Evolutionary conservation across 495 filamentous ascomycete species (phyloP).

Genomic region (Neurospora sp.): DNA sequence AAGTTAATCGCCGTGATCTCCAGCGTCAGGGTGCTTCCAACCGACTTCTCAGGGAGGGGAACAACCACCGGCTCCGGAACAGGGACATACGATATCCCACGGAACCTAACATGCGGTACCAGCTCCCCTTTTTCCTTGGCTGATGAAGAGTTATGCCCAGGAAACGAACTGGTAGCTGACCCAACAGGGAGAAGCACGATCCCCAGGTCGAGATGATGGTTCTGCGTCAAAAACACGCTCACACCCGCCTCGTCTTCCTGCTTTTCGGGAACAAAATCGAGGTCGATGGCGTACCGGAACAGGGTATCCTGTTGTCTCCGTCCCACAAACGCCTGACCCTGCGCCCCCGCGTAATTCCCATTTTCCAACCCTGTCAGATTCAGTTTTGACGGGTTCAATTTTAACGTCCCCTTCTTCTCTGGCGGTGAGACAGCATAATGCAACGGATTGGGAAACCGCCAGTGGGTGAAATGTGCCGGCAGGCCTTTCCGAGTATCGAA

Average conservation of each 20-base stretch:
- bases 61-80: constrained; percentile 21
- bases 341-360: constrained; percentile 33
- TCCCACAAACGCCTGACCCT: constrained; percentile 37
- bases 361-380: constrained; percentile 37
- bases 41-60: constrained; percentile 27
- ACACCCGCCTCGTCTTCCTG: constrained; percentile 33
- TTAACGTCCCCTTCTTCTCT: constrained; percentile 26
- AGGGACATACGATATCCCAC: constrained; percentile 26
- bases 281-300: constrained; percentile 35
- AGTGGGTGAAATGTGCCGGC: constrained; percentile 38
- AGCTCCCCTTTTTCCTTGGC: not conserved
- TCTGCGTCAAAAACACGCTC: constrained; percentile 40
- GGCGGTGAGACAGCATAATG: constrained; percentile 33
- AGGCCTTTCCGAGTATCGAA: constrained; percentile 13
- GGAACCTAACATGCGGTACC: constrained; percentile 27
- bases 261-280: constrained; percentile 28
- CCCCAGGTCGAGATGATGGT: constrained; percentile 44
- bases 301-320: constrained; percentile 41
- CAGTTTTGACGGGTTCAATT: constrained; percentile 30
- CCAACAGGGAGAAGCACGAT: constrained; percentile 29
- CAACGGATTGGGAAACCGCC: constrained; percentile 32
- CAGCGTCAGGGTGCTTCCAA: constrained; percentile 21
- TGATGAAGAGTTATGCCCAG: not conserved
- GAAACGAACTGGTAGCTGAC: not conserved
- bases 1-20: constrained; percentile 36